Percentiles rank a stretch among this genome's conserved stretches.
Evolutionary conservation across 257 asterid genomes (phyloP).

Genomic region (Solanum paucissectum): DNA sequence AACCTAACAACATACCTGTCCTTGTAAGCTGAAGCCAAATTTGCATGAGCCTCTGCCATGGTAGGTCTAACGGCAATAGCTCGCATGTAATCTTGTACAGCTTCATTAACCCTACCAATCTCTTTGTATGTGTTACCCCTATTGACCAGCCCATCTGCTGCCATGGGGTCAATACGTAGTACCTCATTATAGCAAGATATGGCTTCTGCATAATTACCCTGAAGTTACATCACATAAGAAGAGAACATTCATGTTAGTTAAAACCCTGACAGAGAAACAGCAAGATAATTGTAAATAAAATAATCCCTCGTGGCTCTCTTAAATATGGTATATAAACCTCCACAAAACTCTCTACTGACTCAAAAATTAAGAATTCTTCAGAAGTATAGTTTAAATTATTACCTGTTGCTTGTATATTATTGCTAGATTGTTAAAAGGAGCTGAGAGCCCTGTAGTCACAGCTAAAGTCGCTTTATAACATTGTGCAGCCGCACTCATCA

Average conservation of each 20-base stretch:
- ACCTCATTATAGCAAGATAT: constrained; percentile 96
- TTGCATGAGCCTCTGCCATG: constrained; percentile 99
- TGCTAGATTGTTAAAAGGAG: constrained; percentile 92
- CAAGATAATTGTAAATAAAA: neutral
- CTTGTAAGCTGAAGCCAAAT: constrained; percentile 97
- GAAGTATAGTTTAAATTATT: neutral
- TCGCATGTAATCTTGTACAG: constrained; percentile 77
- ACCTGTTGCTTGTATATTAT: constrained; percentile 97
- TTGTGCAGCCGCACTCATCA: constrained; percentile 92
- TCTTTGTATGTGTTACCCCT: constrained; percentile 98
- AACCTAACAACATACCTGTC: constrained; percentile 49
- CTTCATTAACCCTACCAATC: constrained; percentile 91
- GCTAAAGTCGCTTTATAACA: constrained; percentile 85
- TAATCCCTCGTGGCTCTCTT: neutral
- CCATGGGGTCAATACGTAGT: constrained; percentile 87
- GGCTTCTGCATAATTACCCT: constrained; percentile 97
- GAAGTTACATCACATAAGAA: constrained; percentile 9
- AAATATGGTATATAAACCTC: neutral
- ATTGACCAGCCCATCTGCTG: constrained; percentile 96
- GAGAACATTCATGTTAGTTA: neutral
- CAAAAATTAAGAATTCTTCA: neutral
- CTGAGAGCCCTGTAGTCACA: constrained; percentile 92
- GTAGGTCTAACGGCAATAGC: constrained; percentile 80
- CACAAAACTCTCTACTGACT: neutral
- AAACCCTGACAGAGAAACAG: neutral